Base-by-base conservation (phyloP, 2,329 filamentous ascomycete genomes). In the Claviceps arundinis region DNA sequence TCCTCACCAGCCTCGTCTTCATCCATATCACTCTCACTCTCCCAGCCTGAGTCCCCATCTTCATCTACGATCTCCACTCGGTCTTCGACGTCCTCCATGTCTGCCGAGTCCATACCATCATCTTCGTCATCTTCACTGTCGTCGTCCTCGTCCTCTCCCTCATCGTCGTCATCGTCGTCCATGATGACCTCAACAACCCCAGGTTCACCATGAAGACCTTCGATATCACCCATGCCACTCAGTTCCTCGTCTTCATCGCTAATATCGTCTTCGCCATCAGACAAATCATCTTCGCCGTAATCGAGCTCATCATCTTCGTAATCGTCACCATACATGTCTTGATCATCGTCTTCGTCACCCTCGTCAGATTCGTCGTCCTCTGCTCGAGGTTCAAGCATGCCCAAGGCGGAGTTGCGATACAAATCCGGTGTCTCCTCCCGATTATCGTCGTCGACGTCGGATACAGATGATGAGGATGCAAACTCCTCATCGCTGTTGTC, bases 391-490 rank as follows among this genome's bases (percentile, higher is more conserved):
- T 97, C 93, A 50, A 96, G 83, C 82, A 97, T 94, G 48, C 93
- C 91, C 22, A 98, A 74, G 1, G 94, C 89, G 2, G 93, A 97
- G 67, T 97, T 95, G 50, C 94, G 86, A 72, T 96, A 97, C 19
- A 98, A 77, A 69, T 98, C 93, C 34, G 94, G 93, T 5, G 94
- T 98, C 65, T 97, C 93, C 67, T 95, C 89, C 45, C 89, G 84
- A 52, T 88, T 84, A 22, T 55, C 54, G 55, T 90, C 87, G 42
- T 90, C 87, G 49, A 89, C 73, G 56, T 95, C 90, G 11, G 91
- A 96, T 24, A 95, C 80, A 1, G 91, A 95, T 4, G 89, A 94
- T 3, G 86, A 82, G 11, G 88, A 93, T 2, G 84, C 84, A 46
- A 95, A 87, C 46, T 96, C 90, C 56, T 95, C 90, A 47, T 95